phyloP scores from a whole-genome alignment of 495 filamentous ascomycete species.

The Staphylotrichum tortipilum region DNA sequence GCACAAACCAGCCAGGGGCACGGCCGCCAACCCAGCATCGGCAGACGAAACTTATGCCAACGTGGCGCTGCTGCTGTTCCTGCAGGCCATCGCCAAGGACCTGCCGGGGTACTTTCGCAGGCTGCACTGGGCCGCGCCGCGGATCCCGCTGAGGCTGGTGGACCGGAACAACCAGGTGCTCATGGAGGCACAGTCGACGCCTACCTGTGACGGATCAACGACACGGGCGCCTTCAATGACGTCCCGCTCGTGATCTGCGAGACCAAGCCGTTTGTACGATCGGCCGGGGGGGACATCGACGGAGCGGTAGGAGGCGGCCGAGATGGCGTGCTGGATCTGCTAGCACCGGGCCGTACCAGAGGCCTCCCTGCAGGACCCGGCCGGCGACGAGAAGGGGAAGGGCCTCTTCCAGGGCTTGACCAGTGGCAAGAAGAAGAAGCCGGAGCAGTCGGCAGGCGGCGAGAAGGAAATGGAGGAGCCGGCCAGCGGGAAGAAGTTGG shows the following conservation, averaged over 20 bases:
- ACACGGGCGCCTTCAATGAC: too few relatives aligned
- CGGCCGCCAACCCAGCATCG: neutral
- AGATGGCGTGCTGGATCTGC: neutral
- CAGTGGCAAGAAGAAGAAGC: too few relatives aligned
- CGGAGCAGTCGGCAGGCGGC: too few relatives aligned
- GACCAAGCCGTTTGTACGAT: neutral
- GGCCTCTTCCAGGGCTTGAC: too few relatives aligned
- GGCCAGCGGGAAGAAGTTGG: too few relatives aligned
- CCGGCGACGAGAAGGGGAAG: too few relatives aligned
- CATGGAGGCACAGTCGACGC: conserved; percentile 1
- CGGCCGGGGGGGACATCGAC: neutral
- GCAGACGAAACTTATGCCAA: neutral
- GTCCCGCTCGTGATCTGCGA: neutral
- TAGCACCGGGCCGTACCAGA: too few relatives aligned
- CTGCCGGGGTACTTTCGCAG: neutral
- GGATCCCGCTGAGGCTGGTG: neutral
- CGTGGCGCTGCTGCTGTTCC: neutral
- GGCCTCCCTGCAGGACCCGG: too few relatives aligned
- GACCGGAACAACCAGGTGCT: too few relatives aligned
- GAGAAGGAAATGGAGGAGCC: too few relatives aligned
- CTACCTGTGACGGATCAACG: neutral
- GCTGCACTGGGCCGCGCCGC: neutral
- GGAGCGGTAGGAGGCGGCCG: neutral
- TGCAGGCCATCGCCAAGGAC: neutral
- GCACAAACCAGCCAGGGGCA: neutral